Base-by-base conservation (phyloP, 2,329 filamentous ascomycete genomes). In the Pseudogymnoascus sp. region DNA sequence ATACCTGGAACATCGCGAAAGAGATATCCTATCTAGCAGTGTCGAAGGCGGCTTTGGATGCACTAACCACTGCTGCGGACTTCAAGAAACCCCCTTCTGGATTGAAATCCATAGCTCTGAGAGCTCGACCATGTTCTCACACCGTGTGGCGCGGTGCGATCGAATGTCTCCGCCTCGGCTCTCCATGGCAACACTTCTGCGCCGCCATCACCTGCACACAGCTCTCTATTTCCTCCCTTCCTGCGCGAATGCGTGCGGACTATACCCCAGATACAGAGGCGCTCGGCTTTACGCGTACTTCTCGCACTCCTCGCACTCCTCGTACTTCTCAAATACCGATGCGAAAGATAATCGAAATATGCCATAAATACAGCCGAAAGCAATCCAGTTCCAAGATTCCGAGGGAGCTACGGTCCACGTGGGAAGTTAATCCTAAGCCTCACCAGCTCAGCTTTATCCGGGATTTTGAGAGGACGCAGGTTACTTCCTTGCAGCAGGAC, bases 21-120 rank as follows among this genome's bases (percentile, higher is more conserved):
- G 63, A 64, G 60, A 34, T 64, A 47, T 62, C 63, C 7, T 64
- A 64, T 60, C 23, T 64, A 51, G 63, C 63, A 45, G 63, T 64
- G 45, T 62, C 63, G 47, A 64, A 64, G 45, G 45, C 21, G 62
- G 63, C 63, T 62, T 62, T 64, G 16, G 63, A 64, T 60, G 62
- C 37, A 47, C 57, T 64, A 42, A 39, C 62, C 29, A 45, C 31
- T 37, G 57, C 57, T 62, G 60, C 63, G 34, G 54, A 39, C 18
- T 64, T 57, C 60, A 60, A 62, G 62, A 60, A 26, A 62, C 60
- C 29, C 37, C 63, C 45, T 12, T 47, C 34, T 64, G 45, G 60
- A 39, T 47, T 37, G 59, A 18, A 60, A 42, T 64, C 62, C 18
- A 39, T 64, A 39, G 60, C 18, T 34, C 57, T 59, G 26, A 61